Evolutionary conservation across 2,329 filamentous ascomycete species (phyloP), one percentile per base, ranked within the genome.

Genomic region (Claviceps purpurea): DNA sequence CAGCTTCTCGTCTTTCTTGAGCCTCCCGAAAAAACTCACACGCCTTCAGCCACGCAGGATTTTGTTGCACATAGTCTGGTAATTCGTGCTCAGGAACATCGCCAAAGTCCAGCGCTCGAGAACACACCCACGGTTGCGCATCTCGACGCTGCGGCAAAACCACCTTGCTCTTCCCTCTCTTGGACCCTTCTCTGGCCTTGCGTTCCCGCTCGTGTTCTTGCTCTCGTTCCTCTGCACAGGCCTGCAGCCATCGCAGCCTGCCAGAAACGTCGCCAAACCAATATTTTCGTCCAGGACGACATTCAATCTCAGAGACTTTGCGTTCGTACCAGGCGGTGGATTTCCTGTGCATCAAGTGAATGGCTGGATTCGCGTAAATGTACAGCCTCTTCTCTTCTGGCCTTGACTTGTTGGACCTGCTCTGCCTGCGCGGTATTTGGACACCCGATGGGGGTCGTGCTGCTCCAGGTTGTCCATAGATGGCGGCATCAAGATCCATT

Each of bases 261-360:
- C 67, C 60, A 0, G 65, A 61, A 0, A 68, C 71, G 53, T 69
- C 70, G 20, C 77, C 76, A 47, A 77, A 74, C 56, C 73, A 74
- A 5, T 61, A 64, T 56, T 82, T 82, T 18, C 74, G 68, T 3
- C 65, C 67, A 4, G 71, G 72, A 2, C 78, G 73, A 1, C 61
- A 61, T 41, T 64, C 58, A 34, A 82, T 79, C 53, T 82, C 77
- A 1, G 61, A 58, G 38, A 70, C 65, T 54, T 80, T 82, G 16
- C 63, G 60, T 14, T 58, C 60, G 49, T 71, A 64, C 76, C 77
- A 81, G 18, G 65, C 62, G 4, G 69, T 58, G 0, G 73, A 68
- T 45, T 68, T 68, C 2, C 64, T 64, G 45, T 72, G 68, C 1
- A 68, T 68, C 63, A 70, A 73, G 50, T 77, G 73, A 1, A 73